These are phyloP conservation scores for Aspergillus cejpii DNA, from an alignment of 2,329 filamentous ascomycete species.

Conservation along the genomic window DNA sequence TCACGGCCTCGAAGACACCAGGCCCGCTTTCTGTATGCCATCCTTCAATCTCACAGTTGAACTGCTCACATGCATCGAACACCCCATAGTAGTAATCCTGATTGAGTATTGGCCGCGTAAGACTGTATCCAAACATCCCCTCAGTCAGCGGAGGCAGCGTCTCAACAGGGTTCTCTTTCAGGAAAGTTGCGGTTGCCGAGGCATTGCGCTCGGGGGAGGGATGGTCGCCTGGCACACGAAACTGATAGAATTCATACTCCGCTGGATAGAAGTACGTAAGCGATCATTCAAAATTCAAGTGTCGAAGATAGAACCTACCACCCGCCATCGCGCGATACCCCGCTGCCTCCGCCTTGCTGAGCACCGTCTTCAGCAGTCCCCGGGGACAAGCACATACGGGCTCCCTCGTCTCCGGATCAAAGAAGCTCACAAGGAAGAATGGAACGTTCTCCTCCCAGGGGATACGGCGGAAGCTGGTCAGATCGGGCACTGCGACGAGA, in stretches of 20 bases:
- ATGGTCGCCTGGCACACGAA: constrained; percentile 56
- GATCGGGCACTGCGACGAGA: constrained; percentile 72
- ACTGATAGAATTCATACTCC: constrained; percentile 94
- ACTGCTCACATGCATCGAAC: constrained; percentile 70
- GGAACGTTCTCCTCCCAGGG: constrained; percentile 85
- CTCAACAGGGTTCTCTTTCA: constrained; percentile 64
- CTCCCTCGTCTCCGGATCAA: constrained; percentile 67
- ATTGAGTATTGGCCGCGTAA: constrained; percentile 81
- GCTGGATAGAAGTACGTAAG: constrained; percentile 47
- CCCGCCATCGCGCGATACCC: constrained; percentile 85
- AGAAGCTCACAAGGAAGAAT: constrained; percentile 77
- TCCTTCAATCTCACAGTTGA: constrained; percentile 77
- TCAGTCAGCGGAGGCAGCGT: constrained; percentile 75
- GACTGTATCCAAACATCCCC: constrained; percentile 92
- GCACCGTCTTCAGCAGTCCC: constrained; percentile 62
- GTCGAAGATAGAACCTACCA: constrained; percentile 51
- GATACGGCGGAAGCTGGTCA: constrained; percentile 71
- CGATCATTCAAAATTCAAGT: not conserved
- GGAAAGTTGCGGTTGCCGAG: constrained; percentile 65
- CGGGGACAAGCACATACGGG: constrained; percentile 73
- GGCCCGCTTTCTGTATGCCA: constrained; percentile 95
- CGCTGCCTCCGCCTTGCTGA: constrained; percentile 59
- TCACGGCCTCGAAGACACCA: constrained; percentile 84
- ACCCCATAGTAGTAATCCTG: constrained; percentile 88
- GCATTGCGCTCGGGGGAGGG: constrained; percentile 51